A percentile compares a stretch with the other conserved stretches of the same genome.
These are phyloP conservation scores for Phytophthora idaei DNA, from an alignment of 352 stramenopile genomes.

Conservation along the genomic window DNA sequence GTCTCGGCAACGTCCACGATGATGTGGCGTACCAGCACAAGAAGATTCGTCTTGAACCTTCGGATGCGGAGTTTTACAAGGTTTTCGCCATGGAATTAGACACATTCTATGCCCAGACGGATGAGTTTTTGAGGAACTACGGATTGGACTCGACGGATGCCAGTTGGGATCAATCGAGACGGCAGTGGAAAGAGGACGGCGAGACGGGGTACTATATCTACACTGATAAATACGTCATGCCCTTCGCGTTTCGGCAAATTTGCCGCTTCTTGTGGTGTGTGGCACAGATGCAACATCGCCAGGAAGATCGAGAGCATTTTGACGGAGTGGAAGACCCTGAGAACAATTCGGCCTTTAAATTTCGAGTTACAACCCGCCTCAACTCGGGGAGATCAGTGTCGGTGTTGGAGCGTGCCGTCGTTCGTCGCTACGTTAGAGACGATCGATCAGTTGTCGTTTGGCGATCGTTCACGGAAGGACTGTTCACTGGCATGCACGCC, in stretches of 20 bases:
- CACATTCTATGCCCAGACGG: slow-evolving; percentile 9
- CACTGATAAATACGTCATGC: slow-evolving; percentile 11
- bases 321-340: slow-evolving; percentile 14
- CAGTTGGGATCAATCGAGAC: slow-evolving; percentile 5
- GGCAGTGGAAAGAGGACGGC: slow-evolving; percentile 19
- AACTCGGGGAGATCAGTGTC: slow-evolving; percentile 21
- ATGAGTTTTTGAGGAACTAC: slow-evolving; percentile 17
- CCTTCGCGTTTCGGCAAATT: slow-evolving; percentile 11
- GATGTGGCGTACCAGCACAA: slow-evolving; percentile 14
- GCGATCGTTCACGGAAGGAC: slow-evolving; percentile 21
- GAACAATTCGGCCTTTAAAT: slow-evolving; percentile 20
- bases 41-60: slow-evolving; percentile 22
- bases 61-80: slow-evolving; percentile 21
- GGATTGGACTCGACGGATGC: slow-evolving; percentile 14
- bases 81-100: slow-evolving; percentile 8
- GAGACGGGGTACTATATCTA: slow-evolving; percentile 18
- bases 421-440: slow-evolving; percentile 9
- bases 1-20: not conserved
- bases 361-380: slow-evolving; percentile 13
- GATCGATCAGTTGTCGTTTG: slow-evolving; percentile 15
- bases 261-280: slow-evolving; percentile 10
- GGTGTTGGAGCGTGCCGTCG: slow-evolving; percentile 11
- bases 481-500: slow-evolving; percentile 28
- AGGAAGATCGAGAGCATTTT: slow-evolving; percentile 19
- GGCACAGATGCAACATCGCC: slow-evolving; percentile 21